Conservation (phyloP, 2,329 filamentous ascomycete species). For the Verticillium zaregamsianum region DNA sequence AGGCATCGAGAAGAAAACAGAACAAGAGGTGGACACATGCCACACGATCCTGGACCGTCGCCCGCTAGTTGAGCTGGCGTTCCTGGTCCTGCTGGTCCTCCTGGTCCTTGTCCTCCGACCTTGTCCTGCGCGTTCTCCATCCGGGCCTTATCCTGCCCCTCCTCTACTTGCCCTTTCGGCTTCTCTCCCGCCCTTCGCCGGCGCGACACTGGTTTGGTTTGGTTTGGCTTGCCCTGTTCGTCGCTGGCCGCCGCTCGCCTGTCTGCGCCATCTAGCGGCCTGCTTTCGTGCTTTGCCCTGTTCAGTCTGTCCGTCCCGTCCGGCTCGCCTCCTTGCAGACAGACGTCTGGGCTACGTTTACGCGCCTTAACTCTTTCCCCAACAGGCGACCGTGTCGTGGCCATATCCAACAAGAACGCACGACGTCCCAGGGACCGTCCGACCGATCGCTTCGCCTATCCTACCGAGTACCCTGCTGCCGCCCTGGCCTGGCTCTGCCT, state of each 20-base stretch:
- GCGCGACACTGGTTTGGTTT: neutral
- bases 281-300: conserved; percentile 12
- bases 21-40: neutral
- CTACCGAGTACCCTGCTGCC: neutral
- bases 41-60: neutral
- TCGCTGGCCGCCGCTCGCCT: conserved; percentile 1
- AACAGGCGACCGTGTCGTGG: neutral
- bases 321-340: neutral
- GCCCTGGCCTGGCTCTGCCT: neutral
- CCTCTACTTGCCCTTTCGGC: neutral
- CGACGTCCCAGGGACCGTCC: no score
- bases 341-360: neutral
- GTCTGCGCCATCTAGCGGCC: conserved; percentile 11
- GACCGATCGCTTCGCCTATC: no score
- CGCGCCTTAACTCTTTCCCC: neutral
- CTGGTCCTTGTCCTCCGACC: neutral
- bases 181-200: neutral
- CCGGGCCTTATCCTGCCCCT: neutral
- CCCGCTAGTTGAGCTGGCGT: neutral
- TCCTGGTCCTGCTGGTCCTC: neutral
- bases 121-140: neutral
- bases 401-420: neutral
- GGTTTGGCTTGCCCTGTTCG: neutral
- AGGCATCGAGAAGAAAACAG: neutral
- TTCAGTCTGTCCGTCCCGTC: conserved; percentile 5